These are phyloP conservation scores for Xylariaceae sp. DNA, from an alignment of 2,329 filamentous ascomycete species.

Conservation along the genomic window DNA sequence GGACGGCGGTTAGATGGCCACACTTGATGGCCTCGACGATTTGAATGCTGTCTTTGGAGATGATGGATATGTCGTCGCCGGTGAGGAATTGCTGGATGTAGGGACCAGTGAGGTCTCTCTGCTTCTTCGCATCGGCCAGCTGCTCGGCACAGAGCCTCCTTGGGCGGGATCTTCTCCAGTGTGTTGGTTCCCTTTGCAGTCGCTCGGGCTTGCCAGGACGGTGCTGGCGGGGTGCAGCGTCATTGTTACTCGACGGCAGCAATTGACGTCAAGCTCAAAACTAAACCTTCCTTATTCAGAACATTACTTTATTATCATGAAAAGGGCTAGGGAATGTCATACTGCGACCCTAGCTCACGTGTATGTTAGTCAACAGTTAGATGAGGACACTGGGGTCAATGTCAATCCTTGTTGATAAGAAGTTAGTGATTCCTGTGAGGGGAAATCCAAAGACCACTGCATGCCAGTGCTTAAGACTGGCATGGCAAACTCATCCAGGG, in stretches of 20 bases:
- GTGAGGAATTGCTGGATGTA: constrained; percentile 18
- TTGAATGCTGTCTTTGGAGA: constrained; percentile 14
- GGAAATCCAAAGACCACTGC: no score
- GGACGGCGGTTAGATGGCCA: constrained; percentile 22
- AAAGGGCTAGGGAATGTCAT: no score
- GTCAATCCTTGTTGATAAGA: no score
- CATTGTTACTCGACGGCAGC: constrained; percentile 5
- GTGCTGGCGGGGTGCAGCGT: neutral
- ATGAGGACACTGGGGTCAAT: no score
- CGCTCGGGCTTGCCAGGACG: constrained; percentile 9
- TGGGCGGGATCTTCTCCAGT: constrained; percentile 9
- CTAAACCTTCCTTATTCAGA: no score
- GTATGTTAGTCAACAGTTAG: no score
- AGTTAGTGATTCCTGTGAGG: no score
- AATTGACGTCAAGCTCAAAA: no score
- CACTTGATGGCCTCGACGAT: constrained; percentile 19
- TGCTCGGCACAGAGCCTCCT: constrained; percentile 9
- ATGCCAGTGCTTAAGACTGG: no score
- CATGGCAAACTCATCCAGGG: no score
- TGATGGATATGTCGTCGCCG: constrained; percentile 12
- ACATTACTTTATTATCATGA: no score
- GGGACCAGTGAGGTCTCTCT: constrained; percentile 17
- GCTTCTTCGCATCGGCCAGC: constrained; percentile 8
- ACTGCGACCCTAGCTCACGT: no score
- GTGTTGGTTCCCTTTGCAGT: constrained; percentile 15